These are phyloP conservation scores for Theobroma grandiflorum DNA, from an alignment of 441 rosid genomes.

Conservation along the genomic window DNA sequence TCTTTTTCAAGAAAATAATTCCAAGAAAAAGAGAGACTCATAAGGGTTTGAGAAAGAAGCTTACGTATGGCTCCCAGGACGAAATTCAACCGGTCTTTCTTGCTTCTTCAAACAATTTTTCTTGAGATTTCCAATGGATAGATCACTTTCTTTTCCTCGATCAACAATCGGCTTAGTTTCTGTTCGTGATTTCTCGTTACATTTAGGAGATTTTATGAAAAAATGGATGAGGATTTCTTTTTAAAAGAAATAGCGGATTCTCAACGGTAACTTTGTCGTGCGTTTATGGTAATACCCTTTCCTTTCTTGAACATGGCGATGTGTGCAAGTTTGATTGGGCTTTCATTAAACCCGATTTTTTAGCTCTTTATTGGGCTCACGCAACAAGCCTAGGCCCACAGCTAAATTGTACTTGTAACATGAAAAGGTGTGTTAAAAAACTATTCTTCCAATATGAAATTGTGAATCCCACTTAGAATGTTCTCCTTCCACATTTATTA, in stretches of 20 bases:
- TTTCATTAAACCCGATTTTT: neutral
- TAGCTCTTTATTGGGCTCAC: no score
- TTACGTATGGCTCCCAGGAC: neutral
- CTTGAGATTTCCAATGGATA: neutral
- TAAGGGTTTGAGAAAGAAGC: neutral
- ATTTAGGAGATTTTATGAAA: no score
- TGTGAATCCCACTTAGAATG: no score
- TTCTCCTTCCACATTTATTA: no score
- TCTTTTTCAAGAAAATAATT: no score
- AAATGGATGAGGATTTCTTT: no score
- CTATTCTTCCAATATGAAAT: no score
- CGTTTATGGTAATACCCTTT: constrained; percentile 21
- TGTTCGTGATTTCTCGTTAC: no score
- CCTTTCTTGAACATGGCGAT: fast-evolving
- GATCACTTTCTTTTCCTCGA: neutral
- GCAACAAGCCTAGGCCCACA: no score
- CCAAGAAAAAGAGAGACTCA: neutral
- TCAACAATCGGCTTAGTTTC: neutral
- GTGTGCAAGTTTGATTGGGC: neutral
- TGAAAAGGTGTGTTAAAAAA: no score
- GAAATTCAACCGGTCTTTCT: neutral
- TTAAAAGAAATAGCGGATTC: no score
- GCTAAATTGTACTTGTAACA: no score
- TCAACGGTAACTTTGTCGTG: constrained; percentile 32
- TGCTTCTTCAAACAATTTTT: neutral